Percentiles rank a stretch among this genome's conserved stretches.
Evolutionary conservation across 2,329 filamentous ascomycete genomes (phyloP).

Genomic region (Triangularia verruculosa): DNA sequence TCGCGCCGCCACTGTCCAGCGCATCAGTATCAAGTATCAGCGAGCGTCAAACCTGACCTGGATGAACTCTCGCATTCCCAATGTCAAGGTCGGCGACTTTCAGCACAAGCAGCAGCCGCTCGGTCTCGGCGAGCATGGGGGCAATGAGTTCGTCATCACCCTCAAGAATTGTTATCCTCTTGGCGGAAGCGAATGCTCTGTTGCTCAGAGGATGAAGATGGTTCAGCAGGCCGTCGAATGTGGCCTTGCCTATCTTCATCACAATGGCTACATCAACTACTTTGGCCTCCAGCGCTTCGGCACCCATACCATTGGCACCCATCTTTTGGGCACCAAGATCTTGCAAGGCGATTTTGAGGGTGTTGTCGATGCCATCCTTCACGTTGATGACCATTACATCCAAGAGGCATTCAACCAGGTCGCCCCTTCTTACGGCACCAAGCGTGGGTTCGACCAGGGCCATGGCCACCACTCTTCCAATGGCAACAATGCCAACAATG

Average conservation of each 20-base stretch:
- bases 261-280: slow-evolving; percentile 92
- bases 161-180: slow-evolving; percentile 76
- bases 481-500: slow-evolving; percentile 28
- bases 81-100: slow-evolving; percentile 73
- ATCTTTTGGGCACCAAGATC: slow-evolving; percentile 80
- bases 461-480: slow-evolving; percentile 16
- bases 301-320: slow-evolving; percentile 80
- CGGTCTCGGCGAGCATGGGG: slow-evolving; percentile 76
- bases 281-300: slow-evolving; percentile 97
- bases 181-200: slow-evolving; percentile 39
- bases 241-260: slow-evolving; percentile 64
- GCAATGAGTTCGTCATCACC: slow-evolving; percentile 92
- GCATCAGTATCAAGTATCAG: slow-evolving; percentile 62
- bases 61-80: slow-evolving; percentile 62
- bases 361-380: slow-evolving; percentile 73
- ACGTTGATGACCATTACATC: slow-evolving; percentile 65
- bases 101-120: slow-evolving; percentile 69
- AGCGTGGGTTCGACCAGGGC: slow-evolving; percentile 24
- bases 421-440: slow-evolving; percentile 14
- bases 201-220: slow-evolving; percentile 46
- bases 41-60: slow-evolving; percentile 58
- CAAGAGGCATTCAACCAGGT: slow-evolving; percentile 47
- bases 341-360: slow-evolving; percentile 76
- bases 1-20: slow-evolving; percentile 79
- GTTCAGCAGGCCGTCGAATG: slow-evolving; percentile 50